Conservation (phyloP, 805 yeast genomes). For the Hanseniaspora lachancei region DNA sequence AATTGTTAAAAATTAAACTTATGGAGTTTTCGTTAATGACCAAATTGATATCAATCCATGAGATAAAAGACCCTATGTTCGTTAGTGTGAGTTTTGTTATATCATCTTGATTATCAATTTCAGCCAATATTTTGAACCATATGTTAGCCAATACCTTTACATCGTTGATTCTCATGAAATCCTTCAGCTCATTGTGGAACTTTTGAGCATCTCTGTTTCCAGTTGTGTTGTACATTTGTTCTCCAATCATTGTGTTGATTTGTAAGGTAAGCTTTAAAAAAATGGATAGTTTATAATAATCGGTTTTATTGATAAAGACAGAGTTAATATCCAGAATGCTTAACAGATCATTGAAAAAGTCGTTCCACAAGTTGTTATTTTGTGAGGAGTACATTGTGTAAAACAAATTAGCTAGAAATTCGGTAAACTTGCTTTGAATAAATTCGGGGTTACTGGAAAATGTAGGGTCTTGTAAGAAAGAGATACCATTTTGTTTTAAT, state of each 20-base stretch:
- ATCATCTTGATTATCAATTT: conserved; percentile 24
- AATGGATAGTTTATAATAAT: conserved; percentile 43
- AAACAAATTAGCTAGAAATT: conserved; percentile 25
- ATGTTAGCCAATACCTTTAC: conserved; percentile 48
- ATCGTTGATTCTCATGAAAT: conserved; percentile 64
- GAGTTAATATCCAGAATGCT: conserved; percentile 19
- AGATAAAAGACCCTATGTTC: conserved; percentile 70
- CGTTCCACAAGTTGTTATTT: conserved; percentile 24
- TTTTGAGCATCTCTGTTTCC: conserved; percentile 43
- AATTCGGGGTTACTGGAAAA: conserved; percentile 20
- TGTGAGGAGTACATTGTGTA: conserved; percentile 24
- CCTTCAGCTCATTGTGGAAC: conserved; percentile 64
- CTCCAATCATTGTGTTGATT: conserved; percentile 87
- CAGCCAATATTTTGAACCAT: conserved; percentile 51
- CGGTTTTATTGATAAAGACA: conserved; percentile 12
- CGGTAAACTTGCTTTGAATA: conserved; percentile 26
- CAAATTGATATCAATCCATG: conserved; percentile 81
- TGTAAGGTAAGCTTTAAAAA: conserved; percentile 59
- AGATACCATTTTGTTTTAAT: conserved; percentile 20
- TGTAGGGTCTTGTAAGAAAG: conserved; percentile 4
- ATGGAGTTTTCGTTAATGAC: conserved; percentile 52
- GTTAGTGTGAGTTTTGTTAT: conserved; percentile 32
- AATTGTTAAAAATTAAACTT: conserved; percentile 43
- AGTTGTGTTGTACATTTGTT: conserved; percentile 59
- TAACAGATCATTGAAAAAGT: conserved; percentile 24